Evolutionary conservation across 805 yeast genomes (phyloP), one percentile per base, ranked within the genome.

Genomic region (Cyberlindnera xishuangbannaensis): DNA sequence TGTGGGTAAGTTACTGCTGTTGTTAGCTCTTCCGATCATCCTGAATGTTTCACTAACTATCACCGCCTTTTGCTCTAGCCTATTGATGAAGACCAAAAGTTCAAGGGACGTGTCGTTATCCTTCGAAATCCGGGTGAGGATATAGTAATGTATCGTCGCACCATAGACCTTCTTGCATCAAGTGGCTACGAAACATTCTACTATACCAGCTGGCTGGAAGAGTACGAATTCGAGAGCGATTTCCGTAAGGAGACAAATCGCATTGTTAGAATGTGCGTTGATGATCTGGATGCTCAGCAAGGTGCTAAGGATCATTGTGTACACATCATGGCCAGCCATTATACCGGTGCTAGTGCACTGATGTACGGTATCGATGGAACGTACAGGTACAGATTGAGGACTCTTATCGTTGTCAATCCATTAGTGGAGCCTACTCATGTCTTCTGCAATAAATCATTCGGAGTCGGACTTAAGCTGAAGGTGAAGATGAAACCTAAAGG

Each of bases 111-210:
- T 12, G 43, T 48, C 3, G 28, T 47, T n/a, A 34, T 47, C 10
- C 32, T 47, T 1, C 45, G 37, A 2, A 48, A 45, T 25, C 46
- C 44, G 4, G 45, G 45, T 4, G 51, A 48, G 28, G 43, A 40
- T 12, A 27, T 37, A 5, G 15, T 17, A 3, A 28, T 45, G 22
- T 48, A 44, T 20, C 19, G 39, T 8, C 34, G 40, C 12, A 25
- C 45, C 11, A 48, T 47, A 5, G 42, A 39, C 16, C 27, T 34
- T 15, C 28, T 48, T 12, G 36, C 44, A 4, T n/a, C 34, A 5
- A 21, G 25, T 5, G 51, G 51, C 5, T 48, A 47, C 25, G 53
- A 45, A 28, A 25, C 40, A 2, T 30, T 45, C 23, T 48, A 33
- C 25, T 38, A 37, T 33, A 34, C 32, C 18, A 34, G 27, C 21